These are phyloP conservation scores for Ganoderma lucidum DNA, from an alignment of 1,284 basidiomycete genomes.

Conservation along the genomic window DNA sequence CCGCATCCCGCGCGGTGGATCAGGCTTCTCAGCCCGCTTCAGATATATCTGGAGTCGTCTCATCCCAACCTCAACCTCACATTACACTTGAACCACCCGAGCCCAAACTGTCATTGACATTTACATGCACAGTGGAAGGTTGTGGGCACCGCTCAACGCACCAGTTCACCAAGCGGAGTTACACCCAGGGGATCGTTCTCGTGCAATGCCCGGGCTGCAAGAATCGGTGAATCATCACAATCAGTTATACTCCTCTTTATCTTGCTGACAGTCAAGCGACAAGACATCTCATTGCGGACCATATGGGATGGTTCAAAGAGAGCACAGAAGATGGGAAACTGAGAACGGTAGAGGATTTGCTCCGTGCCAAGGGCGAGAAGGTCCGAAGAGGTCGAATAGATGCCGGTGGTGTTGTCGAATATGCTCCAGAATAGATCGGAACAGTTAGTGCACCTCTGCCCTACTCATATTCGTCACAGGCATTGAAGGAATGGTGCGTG, in stretches of 20 bases:
- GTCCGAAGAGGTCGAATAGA: slow-evolving; percentile 67
- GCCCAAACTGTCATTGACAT: slow-evolving; percentile 77
- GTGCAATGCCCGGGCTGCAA: slow-evolving; percentile 93
- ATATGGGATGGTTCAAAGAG: slow-evolving; percentile 93
- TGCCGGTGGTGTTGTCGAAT: slow-evolving; percentile 55
- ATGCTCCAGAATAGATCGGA: slow-evolving; percentile 36
- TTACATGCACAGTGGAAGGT: slow-evolving; percentile 85
- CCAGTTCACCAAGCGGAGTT: slow-evolving; percentile 86
- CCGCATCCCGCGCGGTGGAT: neutral
- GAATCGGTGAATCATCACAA: slow-evolving; percentile 68
- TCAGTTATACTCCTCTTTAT: neutral
- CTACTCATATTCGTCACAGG: neutral
- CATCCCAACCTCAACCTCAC: slow-evolving; percentile 26
- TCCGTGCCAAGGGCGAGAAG: slow-evolving; percentile 79
- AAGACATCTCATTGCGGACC: slow-evolving; percentile 90
- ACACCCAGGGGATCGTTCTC: slow-evolving; percentile 90
- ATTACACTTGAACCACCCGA: slow-evolving; percentile 44
- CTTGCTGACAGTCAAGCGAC: slow-evolving; percentile 4
- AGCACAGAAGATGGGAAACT: slow-evolving; percentile 76
- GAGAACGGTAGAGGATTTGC: slow-evolving; percentile 83
- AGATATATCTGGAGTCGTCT: slow-evolving; percentile 5
- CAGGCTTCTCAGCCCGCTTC: neutral
- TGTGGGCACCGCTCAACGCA: slow-evolving; percentile 90
- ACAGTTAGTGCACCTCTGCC: neutral
- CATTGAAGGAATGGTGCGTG: neutral